Evolutionary conservation across 2,329 filamentous ascomycete species (phyloP).

Genomic region (Talaromyces sp.): DNA sequence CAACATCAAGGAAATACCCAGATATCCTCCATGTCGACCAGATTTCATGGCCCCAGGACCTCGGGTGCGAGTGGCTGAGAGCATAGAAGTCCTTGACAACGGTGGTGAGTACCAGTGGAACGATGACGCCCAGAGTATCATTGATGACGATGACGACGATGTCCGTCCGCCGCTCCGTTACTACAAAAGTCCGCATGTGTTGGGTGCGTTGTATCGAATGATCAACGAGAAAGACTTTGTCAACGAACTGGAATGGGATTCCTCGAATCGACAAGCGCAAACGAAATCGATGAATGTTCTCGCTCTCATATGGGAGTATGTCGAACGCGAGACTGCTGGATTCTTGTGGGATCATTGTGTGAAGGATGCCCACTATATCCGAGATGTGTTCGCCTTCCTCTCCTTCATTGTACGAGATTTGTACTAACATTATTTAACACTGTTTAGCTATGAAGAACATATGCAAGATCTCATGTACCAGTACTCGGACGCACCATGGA

Average conservation of each 20-base stretch:
- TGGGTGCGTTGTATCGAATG: constrained; percentile 67
- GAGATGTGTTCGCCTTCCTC: constrained; percentile 23
- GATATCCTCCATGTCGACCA: constrained; percentile 16
- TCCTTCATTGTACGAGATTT: neutral
- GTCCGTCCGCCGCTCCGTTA: constrained; percentile 48
- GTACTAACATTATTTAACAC: neutral
- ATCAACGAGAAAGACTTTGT: constrained; percentile 66
- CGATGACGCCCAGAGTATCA: constrained; percentile 27
- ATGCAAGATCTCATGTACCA: constrained; percentile 24
- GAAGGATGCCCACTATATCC: constrained; percentile 18
- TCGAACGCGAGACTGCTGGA: constrained; percentile 24
- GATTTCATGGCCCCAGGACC: constrained; percentile 27
- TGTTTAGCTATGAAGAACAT: constrained; percentile 49
- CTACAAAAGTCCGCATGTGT: constrained; percentile 65
- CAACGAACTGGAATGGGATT: constrained; percentile 19
- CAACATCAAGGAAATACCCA: constrained; percentile 19
- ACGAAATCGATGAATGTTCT: neutral
- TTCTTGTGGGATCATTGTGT: constrained; percentile 26
- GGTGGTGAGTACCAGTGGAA: constrained; percentile 22
- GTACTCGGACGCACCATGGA: constrained; percentile 50
- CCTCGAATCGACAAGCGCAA: neutral
- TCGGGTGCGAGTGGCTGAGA: constrained; percentile 19
- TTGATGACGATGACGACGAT: constrained; percentile 17
- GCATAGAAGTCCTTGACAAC: constrained; percentile 17
- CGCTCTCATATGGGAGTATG: constrained; percentile 3